phyloP scores from a whole-genome alignment of 306 rosid species.

The Pterocarpus macrocarpus region DNA sequence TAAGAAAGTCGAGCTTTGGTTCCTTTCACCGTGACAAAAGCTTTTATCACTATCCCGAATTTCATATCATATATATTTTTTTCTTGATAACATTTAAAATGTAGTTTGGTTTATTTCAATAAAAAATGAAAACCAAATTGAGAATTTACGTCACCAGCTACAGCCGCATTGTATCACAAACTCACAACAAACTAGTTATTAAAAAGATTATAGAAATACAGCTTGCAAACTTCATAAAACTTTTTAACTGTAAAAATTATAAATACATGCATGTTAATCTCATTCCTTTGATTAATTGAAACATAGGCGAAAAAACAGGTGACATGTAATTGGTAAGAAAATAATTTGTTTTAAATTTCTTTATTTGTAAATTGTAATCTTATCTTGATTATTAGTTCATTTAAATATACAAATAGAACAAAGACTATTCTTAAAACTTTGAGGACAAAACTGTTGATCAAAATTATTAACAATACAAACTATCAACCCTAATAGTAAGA shows the following conservation, averaged over 20 bases:
- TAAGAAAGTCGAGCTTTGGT: not conserved
- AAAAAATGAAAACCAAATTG: not conserved
- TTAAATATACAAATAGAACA: not conserved
- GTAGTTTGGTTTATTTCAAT: not conserved
- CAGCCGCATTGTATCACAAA: not conserved
- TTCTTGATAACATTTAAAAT: not conserved
- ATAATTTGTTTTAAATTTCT: not conserved
- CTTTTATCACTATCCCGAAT: no score
- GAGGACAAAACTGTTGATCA: not conserved
- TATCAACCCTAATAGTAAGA: not conserved
- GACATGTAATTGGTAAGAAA: not conserved
- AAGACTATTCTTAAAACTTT: not conserved
- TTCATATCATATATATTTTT: not conserved
- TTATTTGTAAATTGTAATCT: not conserved
- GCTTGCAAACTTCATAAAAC: no score
- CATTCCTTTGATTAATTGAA: not conserved
- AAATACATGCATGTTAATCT: no score
- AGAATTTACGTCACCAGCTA: not conserved
- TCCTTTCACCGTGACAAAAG: not conserved
- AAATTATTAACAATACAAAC: not conserved
- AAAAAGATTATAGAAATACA: not conserved
- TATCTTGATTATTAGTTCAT: not conserved
- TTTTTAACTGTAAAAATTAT: no score
- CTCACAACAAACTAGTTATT: conserved; percentile 17
- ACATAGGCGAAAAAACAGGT: not conserved